Evolutionary conservation across 257 asterid genomes (phyloP).

Genomic region (Solanum etuberosum): DNA sequence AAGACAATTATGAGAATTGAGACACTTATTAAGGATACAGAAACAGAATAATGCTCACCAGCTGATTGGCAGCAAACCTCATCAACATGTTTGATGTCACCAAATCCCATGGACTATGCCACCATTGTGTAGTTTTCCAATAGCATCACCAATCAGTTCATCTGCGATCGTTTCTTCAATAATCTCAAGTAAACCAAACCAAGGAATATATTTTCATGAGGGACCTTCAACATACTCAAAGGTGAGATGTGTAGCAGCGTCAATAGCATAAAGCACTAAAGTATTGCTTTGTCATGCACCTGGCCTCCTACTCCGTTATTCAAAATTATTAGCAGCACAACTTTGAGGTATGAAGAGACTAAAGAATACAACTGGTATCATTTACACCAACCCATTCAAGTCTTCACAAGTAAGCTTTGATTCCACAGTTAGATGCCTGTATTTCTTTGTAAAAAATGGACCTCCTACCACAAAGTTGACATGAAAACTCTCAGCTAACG

Average conservation of each 20-base stretch:
- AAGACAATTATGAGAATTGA: background rate
- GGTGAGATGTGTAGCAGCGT: slow-evolving; percentile 44
- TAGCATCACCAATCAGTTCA: background rate
- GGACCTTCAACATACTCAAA: slow-evolving; percentile 73
- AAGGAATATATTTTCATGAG: slow-evolving; percentile 57
- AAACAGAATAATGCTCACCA: background rate
- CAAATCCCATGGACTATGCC: background rate
- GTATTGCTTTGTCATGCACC: slow-evolving; percentile 77
- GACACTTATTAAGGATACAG: background rate
- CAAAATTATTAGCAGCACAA: slow-evolving; percentile 2
- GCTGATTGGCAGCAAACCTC: slow-evolving; percentile 25
- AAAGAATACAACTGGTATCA: background rate
- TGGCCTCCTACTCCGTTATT: slow-evolving; percentile 55
- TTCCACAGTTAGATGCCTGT: slow-evolving; percentile 58
- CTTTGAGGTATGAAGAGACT: background rate
- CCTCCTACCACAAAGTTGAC: background rate
- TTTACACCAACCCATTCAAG: slow-evolving; percentile 54
- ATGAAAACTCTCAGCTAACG: background rate
- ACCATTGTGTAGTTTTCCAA: background rate
- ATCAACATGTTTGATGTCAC: slow-evolving; percentile 20
- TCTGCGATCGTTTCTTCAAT: slow-evolving; percentile 51
- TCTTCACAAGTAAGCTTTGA: slow-evolving; percentile 64
- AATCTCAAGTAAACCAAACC: slow-evolving; percentile 55
- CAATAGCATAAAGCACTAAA: slow-evolving; percentile 68
- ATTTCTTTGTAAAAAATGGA: background rate